phyloP scores from a whole-genome alignment of 139 green algal genomes.

The Haematococcus lacustris region DNA sequence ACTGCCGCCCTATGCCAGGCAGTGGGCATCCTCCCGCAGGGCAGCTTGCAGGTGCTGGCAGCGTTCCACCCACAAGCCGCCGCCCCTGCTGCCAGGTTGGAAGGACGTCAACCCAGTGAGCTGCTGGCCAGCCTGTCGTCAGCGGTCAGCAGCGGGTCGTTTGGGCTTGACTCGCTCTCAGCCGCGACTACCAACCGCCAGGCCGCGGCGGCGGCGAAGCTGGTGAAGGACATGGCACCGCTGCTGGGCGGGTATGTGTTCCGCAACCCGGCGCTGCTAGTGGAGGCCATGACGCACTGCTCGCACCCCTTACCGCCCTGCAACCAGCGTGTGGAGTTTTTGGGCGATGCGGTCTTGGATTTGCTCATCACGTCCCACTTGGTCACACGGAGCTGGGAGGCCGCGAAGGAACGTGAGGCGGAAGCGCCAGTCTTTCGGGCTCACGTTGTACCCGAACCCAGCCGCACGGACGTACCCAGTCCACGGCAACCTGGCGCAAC shows the following conservation, averaged over 20 bases:
- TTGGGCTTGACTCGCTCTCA: neutral
- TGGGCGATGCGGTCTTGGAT: constrained; percentile 14
- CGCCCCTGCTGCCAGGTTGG: neutral
- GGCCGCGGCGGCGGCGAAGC: neutral
- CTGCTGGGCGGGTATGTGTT: constrained; percentile 14
- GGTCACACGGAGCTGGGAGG: neutral
- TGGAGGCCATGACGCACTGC: constrained; percentile 16
- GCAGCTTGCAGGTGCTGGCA: no score
- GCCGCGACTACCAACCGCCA: neutral
- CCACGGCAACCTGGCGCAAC: neutral
- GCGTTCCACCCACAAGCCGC: neutral
- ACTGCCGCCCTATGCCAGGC: neutral
- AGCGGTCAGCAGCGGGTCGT: neutral
- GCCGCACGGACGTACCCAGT: neutral
- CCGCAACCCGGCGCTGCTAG: neutral
- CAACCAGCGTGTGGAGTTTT: constrained; percentile 24
- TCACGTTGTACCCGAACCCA: neutral
- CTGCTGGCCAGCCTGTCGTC: neutral
- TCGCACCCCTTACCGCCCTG: constrained; percentile 4
- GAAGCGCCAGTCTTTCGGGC: neutral
- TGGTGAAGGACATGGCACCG: neutral
- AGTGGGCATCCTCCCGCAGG: neutral
- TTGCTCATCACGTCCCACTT: constrained; percentile 12
- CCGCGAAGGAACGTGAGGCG: neutral
- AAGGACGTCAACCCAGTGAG: neutral